Evolutionary conservation across 495 filamentous ascomycete species (phyloP).

Genomic region (Sordaria brevicollis): DNA sequence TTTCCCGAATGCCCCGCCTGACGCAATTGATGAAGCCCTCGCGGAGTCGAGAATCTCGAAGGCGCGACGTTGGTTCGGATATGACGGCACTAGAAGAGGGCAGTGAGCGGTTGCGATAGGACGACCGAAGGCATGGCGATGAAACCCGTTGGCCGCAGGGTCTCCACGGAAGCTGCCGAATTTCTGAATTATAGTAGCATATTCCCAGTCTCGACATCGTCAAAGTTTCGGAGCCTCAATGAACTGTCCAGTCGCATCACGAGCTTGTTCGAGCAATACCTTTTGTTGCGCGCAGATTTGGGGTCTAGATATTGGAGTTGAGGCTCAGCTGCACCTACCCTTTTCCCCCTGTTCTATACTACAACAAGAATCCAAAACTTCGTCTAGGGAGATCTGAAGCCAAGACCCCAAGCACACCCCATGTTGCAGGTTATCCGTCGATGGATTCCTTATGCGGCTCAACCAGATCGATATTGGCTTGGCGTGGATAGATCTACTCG

Average conservation of each 20-base stretch:
- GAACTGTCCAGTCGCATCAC: not conserved
- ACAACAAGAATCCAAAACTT: not conserved
- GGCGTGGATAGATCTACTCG: no score
- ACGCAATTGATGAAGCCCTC: not conserved
- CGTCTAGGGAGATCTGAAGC: not conserved
- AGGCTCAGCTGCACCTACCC: not conserved
- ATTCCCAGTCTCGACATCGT: not conserved
- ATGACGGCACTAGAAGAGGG: not conserved
- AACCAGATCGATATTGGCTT: not conserved
- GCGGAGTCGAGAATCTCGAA: not conserved
- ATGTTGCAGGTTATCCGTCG: not conserved
- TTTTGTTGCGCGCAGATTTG: not conserved
- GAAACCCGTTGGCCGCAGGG: not conserved
- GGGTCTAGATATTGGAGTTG: not conserved
- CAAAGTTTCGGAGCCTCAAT: not conserved
- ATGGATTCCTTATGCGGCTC: not conserved
- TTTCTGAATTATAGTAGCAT: not conserved
- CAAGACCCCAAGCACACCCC: not conserved
- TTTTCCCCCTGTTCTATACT: not conserved
- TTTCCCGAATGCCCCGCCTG: not conserved
- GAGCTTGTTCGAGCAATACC: no score
- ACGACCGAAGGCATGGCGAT: not conserved
- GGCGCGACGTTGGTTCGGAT: not conserved
- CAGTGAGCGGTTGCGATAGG: not conserved
- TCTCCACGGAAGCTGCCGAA: no score